Base-by-base conservation (phyloP, 202 grass and related monocot species). In the Dendrocalamus latiflorus region DNA sequence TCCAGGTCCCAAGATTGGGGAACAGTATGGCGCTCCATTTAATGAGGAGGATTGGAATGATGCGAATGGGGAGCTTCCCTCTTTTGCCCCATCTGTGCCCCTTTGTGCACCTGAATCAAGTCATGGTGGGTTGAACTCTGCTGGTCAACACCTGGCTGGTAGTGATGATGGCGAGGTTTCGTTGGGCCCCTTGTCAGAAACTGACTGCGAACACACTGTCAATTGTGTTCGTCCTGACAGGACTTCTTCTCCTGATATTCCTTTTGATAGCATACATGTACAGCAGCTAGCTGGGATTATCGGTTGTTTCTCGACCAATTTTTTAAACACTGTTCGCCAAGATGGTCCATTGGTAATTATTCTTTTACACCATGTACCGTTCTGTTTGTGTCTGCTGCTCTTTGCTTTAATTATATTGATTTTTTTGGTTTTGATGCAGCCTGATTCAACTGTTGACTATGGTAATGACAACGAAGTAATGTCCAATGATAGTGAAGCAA, bases 211-310 rank as follows among this genome's bases (percentile, higher is more conserved):
- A 18, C 8, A 8, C 12, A 14, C 37, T 38, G 8, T 45, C 30
- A 65, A 49, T 59, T 21, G 38, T 71, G 65, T 69, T 63, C 0
- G 12, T 39, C 55, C 26, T 81, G 36, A 56, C 7, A 81, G 53
- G 24, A 14, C 44, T 45, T 28, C 26, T 53, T 28, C 26, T 28
- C 26, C 26, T 28, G 61, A 70, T 61, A 39, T 47, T 83, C 58
- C 44, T 82, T 72, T 49, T 41, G 55, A 72, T 81, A 80, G 39
- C 75, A 85, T 94, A 82, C 78, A 64, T 57, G 38, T 87, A 51
- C 68, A 85, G 2, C 47, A 91, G 10, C 68, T 91, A 63, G 11
- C 8, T 63, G 78, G 72, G 48, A 56, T 89, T 22, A 68, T 85
- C 5, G 17, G 44, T 39, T 73, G 16, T 57, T 65, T 48, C 36